Conservation (phyloP, 2,329 filamentous ascomycete species). For the Curvularia verruculosa region DNA sequence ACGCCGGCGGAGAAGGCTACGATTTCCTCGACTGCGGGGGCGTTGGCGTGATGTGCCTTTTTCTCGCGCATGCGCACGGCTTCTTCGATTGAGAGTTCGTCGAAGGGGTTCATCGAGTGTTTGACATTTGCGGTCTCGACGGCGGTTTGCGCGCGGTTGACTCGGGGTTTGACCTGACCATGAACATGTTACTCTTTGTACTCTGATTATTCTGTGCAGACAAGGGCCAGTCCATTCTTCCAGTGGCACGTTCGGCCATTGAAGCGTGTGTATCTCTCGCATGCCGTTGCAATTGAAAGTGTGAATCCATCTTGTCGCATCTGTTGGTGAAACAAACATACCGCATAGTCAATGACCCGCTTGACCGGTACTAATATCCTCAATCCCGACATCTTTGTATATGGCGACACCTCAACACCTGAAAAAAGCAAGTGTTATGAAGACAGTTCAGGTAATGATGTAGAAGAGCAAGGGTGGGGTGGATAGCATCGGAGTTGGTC, state of each 20-base stretch:
- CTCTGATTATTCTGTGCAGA: background rate
- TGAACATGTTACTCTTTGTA: background rate
- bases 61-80: conserved; percentile 92
- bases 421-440: conserved; percentile 1
- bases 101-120: conserved; percentile 98
- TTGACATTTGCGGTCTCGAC: conserved; percentile 94
- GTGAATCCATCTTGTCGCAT: background rate
- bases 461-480: conserved; percentile 18
- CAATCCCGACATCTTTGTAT: conserved; percentile 52
- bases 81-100: conserved; percentile 97
- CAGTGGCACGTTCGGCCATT: background rate
- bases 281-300: background rate
- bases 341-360: conserved; percentile 65
- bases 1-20: conserved; percentile 87
- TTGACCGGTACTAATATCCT: conserved; percentile 63
- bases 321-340: conserved; percentile 37
- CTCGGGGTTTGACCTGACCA: conserved; percentile 68
- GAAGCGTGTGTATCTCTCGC: background rate
- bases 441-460: conserved; percentile 6
- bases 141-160: conserved; percentile 76
- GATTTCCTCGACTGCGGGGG: conserved; percentile 76
- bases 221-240: background rate
- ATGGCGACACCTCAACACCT: conserved; percentile 3
- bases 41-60: conserved; percentile 53
- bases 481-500: conserved; percentile 17